phyloP scores from a whole-genome alignment of 352 stramenopile species.

The Globisporangium nagaii region DNA sequence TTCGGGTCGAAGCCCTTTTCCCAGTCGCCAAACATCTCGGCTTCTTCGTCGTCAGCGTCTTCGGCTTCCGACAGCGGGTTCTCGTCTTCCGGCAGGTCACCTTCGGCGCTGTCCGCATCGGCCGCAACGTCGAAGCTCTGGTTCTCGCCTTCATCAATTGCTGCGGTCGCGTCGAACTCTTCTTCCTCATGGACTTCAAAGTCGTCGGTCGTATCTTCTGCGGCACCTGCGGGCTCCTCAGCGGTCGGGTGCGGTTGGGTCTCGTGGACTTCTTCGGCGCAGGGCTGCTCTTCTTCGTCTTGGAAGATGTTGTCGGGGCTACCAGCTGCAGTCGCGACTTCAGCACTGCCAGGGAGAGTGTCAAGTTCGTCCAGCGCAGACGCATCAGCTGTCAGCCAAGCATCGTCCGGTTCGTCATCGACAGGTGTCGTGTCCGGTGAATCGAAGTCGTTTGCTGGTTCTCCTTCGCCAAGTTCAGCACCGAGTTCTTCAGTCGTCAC shows the following conservation, averaged over 20 bases:
- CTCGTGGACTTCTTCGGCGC: background rate
- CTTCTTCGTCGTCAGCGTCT: conserved; percentile 71
- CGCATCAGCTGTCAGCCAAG: conserved; percentile 4
- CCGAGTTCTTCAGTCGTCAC: background rate
- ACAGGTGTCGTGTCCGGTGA: background rate
- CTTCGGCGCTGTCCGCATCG: background rate
- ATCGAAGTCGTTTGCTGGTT: background rate
- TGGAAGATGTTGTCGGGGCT: background rate
- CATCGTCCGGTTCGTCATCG: background rate
- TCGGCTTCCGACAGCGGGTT: conserved; percentile 25
- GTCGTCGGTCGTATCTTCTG: background rate
- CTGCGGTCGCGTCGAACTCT: background rate
- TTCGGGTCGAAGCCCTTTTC: conserved; percentile 80
- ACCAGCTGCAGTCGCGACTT: background rate
- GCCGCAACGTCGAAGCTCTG: background rate
- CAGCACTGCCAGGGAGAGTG: background rate
- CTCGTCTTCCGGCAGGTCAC: conserved; percentile 2
- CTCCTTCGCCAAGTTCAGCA: background rate
- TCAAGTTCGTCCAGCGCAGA: background rate
- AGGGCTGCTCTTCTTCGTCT: background rate
- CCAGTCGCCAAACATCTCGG: conserved; percentile 76
- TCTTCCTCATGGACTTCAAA: background rate
- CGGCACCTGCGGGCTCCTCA: background rate
- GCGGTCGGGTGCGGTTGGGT: background rate
- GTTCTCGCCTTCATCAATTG: background rate